Percentiles rank a stretch among this genome's conserved stretches.
Evolutionary conservation across 768 basidiomycete genomes (phyloP).

Genomic region (Phanerochaete carnosa): DNA sequence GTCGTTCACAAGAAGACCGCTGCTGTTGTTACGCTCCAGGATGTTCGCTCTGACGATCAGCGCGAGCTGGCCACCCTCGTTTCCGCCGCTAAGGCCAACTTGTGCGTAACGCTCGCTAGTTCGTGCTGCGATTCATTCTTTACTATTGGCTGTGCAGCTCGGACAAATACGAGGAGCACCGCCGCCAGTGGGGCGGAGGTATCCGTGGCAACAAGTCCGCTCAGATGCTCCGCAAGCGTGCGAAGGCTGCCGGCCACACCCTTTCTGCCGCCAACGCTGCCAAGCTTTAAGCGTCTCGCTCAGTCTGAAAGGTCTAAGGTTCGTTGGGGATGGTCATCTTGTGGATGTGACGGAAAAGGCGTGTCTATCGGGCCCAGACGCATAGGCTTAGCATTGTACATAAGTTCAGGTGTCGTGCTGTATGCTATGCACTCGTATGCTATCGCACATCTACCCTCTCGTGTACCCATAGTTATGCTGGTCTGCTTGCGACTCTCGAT

Average conservation of each 20-base stretch:
- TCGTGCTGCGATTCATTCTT: background rate
- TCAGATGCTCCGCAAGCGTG: conserved; percentile 90
- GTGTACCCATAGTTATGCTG: background rate
- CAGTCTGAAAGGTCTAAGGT: background rate
- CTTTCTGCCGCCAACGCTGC: conserved; percentile 50
- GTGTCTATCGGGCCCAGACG: background rate
- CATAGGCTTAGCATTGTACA: background rate
- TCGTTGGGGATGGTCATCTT: background rate
- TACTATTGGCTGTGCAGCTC: conserved; percentile 42
- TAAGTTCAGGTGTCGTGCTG: background rate
- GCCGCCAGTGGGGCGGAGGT: conserved; percentile 95
- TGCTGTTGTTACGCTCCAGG: conserved; percentile 86
- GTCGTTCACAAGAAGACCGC: conserved; percentile 99
- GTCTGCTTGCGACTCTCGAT: background rate
- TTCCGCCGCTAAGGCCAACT: conserved; percentile 95
- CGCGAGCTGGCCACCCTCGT: conserved; percentile 91
- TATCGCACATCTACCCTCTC: background rate
- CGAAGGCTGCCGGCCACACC: conserved; percentile 82
- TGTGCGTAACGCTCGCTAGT: conserved; percentile 49
- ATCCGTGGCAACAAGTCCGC: conserved; percentile 92
- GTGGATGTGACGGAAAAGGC: background rate
- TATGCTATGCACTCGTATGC: conserved; percentile 9
- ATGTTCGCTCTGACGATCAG: conserved; percentile 92
- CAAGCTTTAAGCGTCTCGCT: conserved; percentile 52
- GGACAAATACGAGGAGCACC: conserved; percentile 91